Evolutionary conservation across 2,329 filamentous ascomycete genomes (phyloP).

Genomic region (Colletotrichum caudatum): DNA sequence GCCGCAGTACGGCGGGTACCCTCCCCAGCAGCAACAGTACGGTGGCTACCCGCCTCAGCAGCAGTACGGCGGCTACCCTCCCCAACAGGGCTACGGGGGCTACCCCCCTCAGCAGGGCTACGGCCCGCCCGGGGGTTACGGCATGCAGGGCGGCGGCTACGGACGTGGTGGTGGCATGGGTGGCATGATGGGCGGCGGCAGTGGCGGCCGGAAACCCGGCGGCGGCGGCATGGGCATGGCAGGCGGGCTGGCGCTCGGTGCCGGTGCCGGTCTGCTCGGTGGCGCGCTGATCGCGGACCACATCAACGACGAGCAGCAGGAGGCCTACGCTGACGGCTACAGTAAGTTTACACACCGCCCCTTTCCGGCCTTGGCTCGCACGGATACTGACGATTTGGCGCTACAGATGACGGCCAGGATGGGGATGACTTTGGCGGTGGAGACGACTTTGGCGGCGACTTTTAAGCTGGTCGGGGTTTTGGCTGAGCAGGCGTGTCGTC

Average conservation of each 20-base stretch:
- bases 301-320: constrained; percentile 71
- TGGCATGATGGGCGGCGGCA: no score
- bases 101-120: constrained; percentile 52
- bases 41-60: constrained; percentile 48
- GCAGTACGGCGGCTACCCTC: constrained; percentile 49
- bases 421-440: constrained; percentile 46
- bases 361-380: neutral
- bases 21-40: constrained; percentile 48
- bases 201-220: constrained; percentile 45
- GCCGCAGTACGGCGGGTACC: constrained; percentile 48
- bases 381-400: constrained; percentile 39
- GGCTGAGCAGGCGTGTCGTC: no score
- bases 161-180: constrained; percentile 43
- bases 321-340: constrained; percentile 64
- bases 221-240: constrained; percentile 67
- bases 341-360: constrained; percentile 46
- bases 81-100: constrained; percentile 53
- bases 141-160: constrained; percentile 50
- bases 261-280: constrained; percentile 85
- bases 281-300: constrained; percentile 78
- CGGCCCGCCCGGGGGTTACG: constrained; percentile 44
- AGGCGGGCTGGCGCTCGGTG: constrained; percentile 81
- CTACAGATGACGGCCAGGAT: constrained; percentile 38
- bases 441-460: constrained; percentile 53
- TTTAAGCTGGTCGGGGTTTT: constrained; percentile 46